Evolutionary conservation across 2,329 filamentous ascomycete species (phyloP), one percentile per base, ranked within the genome.

Genomic region (Trichoderma guizhouense): DNA sequence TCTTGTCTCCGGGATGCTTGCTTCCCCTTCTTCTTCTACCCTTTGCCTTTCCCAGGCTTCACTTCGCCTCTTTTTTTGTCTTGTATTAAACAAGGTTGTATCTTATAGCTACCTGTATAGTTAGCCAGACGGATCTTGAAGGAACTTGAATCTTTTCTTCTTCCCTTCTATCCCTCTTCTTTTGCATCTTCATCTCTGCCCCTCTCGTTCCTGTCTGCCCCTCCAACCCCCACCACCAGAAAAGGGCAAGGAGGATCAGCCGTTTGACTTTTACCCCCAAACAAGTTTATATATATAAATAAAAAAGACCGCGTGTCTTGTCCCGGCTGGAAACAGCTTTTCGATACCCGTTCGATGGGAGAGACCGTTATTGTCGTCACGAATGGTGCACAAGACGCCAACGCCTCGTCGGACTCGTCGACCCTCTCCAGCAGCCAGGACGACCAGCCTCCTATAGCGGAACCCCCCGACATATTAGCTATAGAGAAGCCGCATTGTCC

Each of bases 371-470:
- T 75, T 72, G 77, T 76, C 72, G 76, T 79, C 79, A 79, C 80
- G 80, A 82, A 83, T 82, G 81, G 81, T 82, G 81, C 81, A 79
- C 73, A 78, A 78, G 79, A 82, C 79, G 76, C 80, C 81, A 80
- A 75, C 78, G 76, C 78, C 78, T 76, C 78, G 78, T 79, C 81
- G 79, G 79, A 82, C 77, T 81, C 80, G 75, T 79, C 79, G 80
- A 77, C 78, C 76, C 69, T 76, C 76, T 72, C 77, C 75, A 76
- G 74, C 79, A 74, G 76, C 75, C 79, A 77, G 69, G 81, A 82
- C 77, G 81, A 82, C 78, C 77, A 82, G 74, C 81, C 80, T 72
- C 81, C 80, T 81, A 82, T 82, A 81, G 77, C 79, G 77, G 78
- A 80, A 74, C 80, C 79, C 73, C 80, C 79, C 72, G 80, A 80